Conservation (phyloP, 345 rosid species). For the Psidium friedrichsthalianum region DNA sequence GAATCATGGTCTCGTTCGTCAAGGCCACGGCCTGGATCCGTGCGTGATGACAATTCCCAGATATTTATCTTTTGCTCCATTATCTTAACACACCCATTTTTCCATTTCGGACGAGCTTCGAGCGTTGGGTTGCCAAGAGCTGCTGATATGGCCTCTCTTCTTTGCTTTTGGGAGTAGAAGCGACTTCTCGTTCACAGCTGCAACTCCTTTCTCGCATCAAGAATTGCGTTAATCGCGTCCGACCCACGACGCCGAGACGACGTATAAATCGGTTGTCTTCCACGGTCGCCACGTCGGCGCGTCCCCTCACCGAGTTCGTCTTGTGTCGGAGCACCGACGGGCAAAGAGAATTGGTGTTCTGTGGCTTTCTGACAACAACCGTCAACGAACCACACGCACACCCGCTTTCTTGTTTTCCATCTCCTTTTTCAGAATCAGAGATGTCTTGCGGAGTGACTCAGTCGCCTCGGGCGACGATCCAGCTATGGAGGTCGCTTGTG, state of each 20-base stretch:
- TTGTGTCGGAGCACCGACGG: background rate
- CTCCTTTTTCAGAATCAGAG: background rate
- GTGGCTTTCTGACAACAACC: background rate
- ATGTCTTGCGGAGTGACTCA: constrained; percentile 57
- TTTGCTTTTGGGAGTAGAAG: background rate
- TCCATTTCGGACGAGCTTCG: background rate
- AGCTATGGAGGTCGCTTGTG: constrained; percentile 63
- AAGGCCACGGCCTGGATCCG: background rate
- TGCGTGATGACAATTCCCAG: background rate
- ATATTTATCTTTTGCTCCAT: background rate
- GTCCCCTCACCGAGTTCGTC: background rate
- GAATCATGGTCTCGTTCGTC: background rate
- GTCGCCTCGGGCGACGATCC: constrained; percentile 47
- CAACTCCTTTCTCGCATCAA: background rate
- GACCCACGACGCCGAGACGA: background rate
- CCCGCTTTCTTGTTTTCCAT: background rate
- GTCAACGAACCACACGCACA: background rate
- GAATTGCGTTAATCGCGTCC: background rate
- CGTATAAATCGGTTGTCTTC: background rate
- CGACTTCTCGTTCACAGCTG: background rate
- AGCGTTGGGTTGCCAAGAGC: background rate
- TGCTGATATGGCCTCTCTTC: background rate
- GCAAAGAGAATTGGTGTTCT: background rate
- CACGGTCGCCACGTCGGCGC: background rate
- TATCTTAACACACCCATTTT: background rate